Conservation (phyloP, 495 filamentous ascomycete species). For the Choiromyces venosus region DNA sequence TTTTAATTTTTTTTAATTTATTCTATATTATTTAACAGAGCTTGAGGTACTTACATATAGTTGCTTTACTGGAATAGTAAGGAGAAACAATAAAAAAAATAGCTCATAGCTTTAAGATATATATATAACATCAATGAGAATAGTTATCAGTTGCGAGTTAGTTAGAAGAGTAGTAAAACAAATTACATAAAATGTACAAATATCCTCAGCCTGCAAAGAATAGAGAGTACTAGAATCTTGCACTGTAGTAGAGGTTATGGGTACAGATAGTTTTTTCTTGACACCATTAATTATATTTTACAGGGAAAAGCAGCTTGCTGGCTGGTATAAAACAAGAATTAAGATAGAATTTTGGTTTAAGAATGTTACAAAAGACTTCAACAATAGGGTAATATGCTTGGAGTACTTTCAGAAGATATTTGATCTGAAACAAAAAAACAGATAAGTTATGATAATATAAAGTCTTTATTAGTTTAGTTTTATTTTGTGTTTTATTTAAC, state of each 20-base stretch:
- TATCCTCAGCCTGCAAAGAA: not conserved
- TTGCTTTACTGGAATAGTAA: too few relatives aligned
- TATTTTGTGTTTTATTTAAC: too few relatives aligned
- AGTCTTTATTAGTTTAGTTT: too few relatives aligned
- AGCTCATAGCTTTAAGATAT: too few relatives aligned
- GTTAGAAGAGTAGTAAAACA: not conserved
- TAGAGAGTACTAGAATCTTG: slow-evolving; percentile 4
- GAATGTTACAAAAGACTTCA: slow-evolving; percentile 3
- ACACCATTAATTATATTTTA: slow-evolving; percentile 9
- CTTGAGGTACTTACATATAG: too few relatives aligned
- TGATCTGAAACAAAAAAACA: not conserved
- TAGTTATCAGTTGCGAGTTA: not conserved
- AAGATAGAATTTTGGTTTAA: slow-evolving; percentile 12
- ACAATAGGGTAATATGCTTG: slow-evolving; percentile 13
- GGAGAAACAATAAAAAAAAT: too few relatives aligned
- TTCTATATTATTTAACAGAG: too few relatives aligned
- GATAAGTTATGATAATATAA: too few relatives aligned
- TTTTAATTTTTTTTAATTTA: too few relatives aligned
- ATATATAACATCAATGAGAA: not conserved
- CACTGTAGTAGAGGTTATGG: slow-evolving; percentile 2
- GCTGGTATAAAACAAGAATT: slow-evolving; percentile 5
- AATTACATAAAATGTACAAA: not conserved
- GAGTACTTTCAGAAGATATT: slow-evolving; percentile 13
- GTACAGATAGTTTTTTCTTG: not conserved
- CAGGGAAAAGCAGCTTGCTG: slow-evolving; percentile 7